Percentiles rank a stretch among this genome's conserved stretches.
Evolutionary conservation across 768 basidiomycete genomes (phyloP).

Genomic region (Hygrophorus russula): DNA sequence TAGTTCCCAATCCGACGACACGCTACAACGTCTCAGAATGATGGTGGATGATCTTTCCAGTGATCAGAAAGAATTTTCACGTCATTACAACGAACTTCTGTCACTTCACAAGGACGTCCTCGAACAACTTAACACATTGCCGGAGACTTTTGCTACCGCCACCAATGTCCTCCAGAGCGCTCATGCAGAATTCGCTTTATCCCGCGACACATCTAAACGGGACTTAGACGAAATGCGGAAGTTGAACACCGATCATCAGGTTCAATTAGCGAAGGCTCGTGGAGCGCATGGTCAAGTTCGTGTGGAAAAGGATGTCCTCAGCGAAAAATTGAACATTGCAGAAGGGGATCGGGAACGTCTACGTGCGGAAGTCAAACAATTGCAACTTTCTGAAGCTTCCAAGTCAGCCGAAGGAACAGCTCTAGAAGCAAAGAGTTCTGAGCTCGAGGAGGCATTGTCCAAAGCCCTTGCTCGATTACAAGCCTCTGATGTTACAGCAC

Average conservation of each 20-base stretch:
- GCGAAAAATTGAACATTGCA: constrained; percentile 44
- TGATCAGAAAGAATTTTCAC: constrained; percentile 38
- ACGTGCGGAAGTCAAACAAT: constrained; percentile 41
- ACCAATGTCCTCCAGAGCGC: constrained; percentile 46
- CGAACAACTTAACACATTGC: constrained; percentile 45
- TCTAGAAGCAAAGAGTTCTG: constrained; percentile 39
- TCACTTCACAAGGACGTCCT: constrained; percentile 40
- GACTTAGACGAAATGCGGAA: constrained; percentile 65
- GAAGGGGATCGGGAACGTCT: constrained; percentile 61
- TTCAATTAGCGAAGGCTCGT: constrained; percentile 67
- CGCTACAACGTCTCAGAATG: constrained; percentile 34
- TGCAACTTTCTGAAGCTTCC: constrained; percentile 30
- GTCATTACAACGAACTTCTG: constrained; percentile 37
- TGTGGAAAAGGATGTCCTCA: constrained; percentile 69
- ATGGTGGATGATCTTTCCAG: constrained; percentile 35
- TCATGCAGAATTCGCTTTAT: constrained; percentile 49
- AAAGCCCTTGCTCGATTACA: constrained; percentile 64
- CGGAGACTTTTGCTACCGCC: constrained; percentile 43
- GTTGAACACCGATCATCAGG: constrained; percentile 56
- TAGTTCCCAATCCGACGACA: constrained; percentile 17
- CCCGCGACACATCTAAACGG: constrained; percentile 43
- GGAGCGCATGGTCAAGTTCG: constrained; percentile 67
- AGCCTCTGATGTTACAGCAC: constrained; percentile 56
- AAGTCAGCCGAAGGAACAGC: constrained; percentile 36
- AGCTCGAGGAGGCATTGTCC: constrained; percentile 64